Conservation (phyloP, 441 rosid genomes). For the Omphalea diandra region DNA sequence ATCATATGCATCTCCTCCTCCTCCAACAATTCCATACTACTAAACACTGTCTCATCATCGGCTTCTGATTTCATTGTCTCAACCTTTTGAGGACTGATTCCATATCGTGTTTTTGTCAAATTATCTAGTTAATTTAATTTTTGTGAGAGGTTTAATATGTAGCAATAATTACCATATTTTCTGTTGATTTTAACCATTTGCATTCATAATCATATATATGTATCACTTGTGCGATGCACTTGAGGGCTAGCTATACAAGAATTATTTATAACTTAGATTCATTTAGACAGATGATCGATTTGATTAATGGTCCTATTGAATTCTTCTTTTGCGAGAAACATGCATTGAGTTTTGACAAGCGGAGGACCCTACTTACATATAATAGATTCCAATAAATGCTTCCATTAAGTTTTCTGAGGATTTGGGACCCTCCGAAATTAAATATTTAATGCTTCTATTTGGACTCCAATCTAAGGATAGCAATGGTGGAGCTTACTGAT, state of each 20-base stretch:
- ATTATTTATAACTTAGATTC: background rate
- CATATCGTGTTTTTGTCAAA: constrained; percentile 1
- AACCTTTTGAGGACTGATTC: constrained; percentile 3
- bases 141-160: constrained; percentile 2
- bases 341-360: no score
- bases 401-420: no score
- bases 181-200: background rate
- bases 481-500: no score
- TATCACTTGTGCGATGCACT: background rate
- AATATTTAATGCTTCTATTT: no score
- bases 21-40: constrained; percentile 68
- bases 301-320: background rate
- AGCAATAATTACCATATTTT: background rate
- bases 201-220: background rate
- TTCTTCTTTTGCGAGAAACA: no score
- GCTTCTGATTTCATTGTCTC: background rate
- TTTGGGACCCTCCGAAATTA: no score
- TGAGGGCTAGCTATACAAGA: background rate
- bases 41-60: constrained; percentile 21
- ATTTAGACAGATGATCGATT: no score
- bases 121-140: background rate
- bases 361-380: no score
- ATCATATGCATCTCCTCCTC: constrained; percentile 55
- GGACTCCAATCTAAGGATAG: no score
- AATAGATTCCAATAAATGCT: no score